Evolutionary conservation across 2,329 filamentous ascomycete genomes (phyloP), one percentile per base, ranked within the genome.

Genomic region (Rhynchosporium graminicola): DNA sequence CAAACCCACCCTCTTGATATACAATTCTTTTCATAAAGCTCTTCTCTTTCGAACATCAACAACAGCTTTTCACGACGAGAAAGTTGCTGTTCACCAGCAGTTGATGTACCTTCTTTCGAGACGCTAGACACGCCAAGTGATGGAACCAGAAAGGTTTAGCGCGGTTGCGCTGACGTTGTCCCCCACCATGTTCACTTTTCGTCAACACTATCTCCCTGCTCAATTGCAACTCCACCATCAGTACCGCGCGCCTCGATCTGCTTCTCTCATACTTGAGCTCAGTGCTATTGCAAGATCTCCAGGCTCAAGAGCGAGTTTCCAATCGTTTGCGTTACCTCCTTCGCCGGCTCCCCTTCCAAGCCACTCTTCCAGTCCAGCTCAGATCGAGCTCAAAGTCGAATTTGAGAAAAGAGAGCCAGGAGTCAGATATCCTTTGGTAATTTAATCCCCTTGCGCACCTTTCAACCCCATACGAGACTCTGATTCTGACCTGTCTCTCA

Each of bases 261-360:
- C 40, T 20, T 47, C 42, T 7, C 31, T 57, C 55, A 20, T 29
- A 7, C 20, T 57, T 10, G 29, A 48, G 15, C 42, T 57, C 20
- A 43, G 48, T 46, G 29, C n/a, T 46, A 47, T 47, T 38, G 28
- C 15, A 47, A 28, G 31, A 57, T 7, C 3, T 47, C 42, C n/a
- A 47, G 43, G 42, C 26, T 57, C 43, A 33, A 57, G 55, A 31
- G 15, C n/a, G 26, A 57, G 55, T 20, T 47, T 48, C 12, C 31
- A 45, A 28, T 38, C 43, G 1, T 36, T 57, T 48, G 43, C 42
- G 26, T 46, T 47, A 12, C 43, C 43, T 38, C 43, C 9, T 45
- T 46, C 55, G 3, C 43, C 55, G 10, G 40, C 26, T 57, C 40
- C 42, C 31, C 26, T 20, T 33, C n/a, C 54, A 7, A 26, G 38